Conservation (phyloP, 495 filamentous ascomycete genomes). For the Daldinia caldariorum region DNA sequence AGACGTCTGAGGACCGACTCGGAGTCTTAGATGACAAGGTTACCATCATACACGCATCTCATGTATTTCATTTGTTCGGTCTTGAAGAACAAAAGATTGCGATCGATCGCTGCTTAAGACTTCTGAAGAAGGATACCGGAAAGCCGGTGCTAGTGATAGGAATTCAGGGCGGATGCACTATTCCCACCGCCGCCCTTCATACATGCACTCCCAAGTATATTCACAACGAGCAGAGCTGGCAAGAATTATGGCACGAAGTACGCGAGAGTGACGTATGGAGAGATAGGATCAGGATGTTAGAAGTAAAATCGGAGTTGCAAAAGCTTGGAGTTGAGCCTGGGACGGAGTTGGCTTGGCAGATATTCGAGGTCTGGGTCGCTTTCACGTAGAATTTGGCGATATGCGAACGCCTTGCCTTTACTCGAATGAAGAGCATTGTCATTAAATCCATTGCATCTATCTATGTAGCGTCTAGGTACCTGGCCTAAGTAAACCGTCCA, state of each 20-base stretch:
- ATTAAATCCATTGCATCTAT: no score
- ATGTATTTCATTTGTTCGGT: constrained; percentile 45
- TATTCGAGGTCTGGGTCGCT: constrained; percentile 45
- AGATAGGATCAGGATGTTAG: constrained; percentile 25
- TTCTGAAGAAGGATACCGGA: constrained; percentile 43
- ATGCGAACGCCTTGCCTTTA: no score
- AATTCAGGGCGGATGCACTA: constrained; percentile 38
- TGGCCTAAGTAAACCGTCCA: no score
- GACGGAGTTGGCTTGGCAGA: constrained; percentile 28
- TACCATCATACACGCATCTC: constrained; percentile 40
- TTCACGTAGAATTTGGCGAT: constrained; percentile 10
- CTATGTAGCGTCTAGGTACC: no score
- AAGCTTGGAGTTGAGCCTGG: constrained; percentile 17
- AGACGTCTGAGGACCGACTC: constrained; percentile 32
- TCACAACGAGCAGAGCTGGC: constrained; percentile 34
- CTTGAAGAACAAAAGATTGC: constrained; percentile 34
- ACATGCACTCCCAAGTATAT: constrained; percentile 17
- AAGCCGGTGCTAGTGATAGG: constrained; percentile 41
- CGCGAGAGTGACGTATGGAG: constrained; percentile 25
- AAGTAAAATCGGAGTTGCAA: constrained; percentile 36
- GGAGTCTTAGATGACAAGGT: constrained; percentile 30
- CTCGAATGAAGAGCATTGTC: no score
- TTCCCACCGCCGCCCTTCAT: constrained; percentile 5
- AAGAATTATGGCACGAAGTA: constrained; percentile 39
- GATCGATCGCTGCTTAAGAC: constrained; percentile 40